phyloP scores from a whole-genome alignment of 2,329 filamentous ascomycete species.

The Microsporum audouinii region DNA sequence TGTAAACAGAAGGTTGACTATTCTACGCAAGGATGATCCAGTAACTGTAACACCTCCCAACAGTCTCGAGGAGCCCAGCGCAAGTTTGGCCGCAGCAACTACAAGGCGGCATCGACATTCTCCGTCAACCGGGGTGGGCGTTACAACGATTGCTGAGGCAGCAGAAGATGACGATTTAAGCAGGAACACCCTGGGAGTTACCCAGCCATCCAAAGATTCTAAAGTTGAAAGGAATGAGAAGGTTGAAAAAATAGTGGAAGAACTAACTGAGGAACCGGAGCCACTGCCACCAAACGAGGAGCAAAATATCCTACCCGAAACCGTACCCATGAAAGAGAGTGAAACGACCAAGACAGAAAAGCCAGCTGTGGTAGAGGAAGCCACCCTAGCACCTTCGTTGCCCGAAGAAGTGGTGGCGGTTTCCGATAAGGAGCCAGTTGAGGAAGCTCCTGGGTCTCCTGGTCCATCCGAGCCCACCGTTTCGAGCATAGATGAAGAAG shows the following conservation, averaged over 20 bases:
- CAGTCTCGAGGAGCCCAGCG: neutral
- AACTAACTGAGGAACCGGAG: neutral
- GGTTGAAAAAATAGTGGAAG: neutral
- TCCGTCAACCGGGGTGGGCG: conserved; percentile 60
- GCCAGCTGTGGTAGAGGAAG: neutral
- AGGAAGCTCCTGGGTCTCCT: neutral
- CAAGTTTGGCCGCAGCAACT: conserved; percentile 42
- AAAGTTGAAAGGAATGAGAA: neutral
- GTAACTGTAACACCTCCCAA: conserved; percentile 21
- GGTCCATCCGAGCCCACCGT: neutral
- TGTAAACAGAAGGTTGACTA: conserved; percentile 17
- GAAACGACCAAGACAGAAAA: neutral
- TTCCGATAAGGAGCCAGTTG: neutral
- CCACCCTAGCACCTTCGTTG: neutral
- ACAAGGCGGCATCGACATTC: conserved; percentile 58
- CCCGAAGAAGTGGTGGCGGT: neutral
- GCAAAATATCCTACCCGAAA: neutral
- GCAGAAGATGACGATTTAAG: conserved; percentile 33
- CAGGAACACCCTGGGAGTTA: neutral
- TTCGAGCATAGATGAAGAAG: neutral
- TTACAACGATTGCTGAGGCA: conserved; percentile 61
- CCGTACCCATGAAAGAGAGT: neutral
- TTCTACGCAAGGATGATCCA: conserved; percentile 32
- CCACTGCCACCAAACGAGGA: neutral
- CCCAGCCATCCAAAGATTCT: neutral